These are phyloP conservation scores for Colletotrichum euphorbiae DNA, from an alignment of 2,329 filamentous ascomycete species.

Conservation along the genomic window DNA sequence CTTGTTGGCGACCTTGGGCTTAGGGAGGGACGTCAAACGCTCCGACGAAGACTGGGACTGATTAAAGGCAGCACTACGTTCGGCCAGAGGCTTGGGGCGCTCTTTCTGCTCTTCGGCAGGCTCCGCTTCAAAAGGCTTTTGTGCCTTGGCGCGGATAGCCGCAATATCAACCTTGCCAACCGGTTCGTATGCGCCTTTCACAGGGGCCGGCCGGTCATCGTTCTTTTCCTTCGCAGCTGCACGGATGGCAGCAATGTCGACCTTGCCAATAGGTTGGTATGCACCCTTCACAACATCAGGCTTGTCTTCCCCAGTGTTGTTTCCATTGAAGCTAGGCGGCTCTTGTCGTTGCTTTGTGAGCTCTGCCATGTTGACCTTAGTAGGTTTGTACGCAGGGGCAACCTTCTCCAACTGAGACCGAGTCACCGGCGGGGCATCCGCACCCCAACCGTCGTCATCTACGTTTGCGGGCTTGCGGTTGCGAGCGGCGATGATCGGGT, in stretches of 20 bases:
- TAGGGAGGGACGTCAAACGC: constrained; percentile 87
- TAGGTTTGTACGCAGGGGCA: constrained; percentile 90
- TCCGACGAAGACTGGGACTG: constrained; percentile 69
- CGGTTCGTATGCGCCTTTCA: constrained; percentile 95
- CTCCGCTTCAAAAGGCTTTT: constrained; percentile 64
- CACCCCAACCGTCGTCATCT: constrained; percentile 93
- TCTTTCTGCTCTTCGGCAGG: constrained; percentile 42
- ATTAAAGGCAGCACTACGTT: constrained; percentile 80
- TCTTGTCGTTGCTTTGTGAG: constrained; percentile 80
- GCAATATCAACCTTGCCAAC: constrained; percentile 97
- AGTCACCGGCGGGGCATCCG: constrained; percentile 90
- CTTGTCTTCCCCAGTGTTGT: constrained; percentile 54
- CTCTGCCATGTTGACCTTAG: constrained; percentile 92
- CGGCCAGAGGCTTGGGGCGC: constrained; percentile 73
- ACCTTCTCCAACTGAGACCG: constrained; percentile 92
- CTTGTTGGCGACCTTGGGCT: constrained; percentile 93
- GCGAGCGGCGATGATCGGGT: constrained; percentile 75
- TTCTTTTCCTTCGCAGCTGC: constrained; percentile 75
- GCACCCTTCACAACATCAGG: constrained; percentile 81
- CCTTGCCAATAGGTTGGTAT: constrained; percentile 95
- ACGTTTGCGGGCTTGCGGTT: constrained; percentile 69
- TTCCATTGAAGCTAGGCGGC: constrained; percentile 65
- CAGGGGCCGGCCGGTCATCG: constrained; percentile 84
- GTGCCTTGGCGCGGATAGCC: constrained; percentile 86
- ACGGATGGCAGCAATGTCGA: constrained; percentile 94